Evolutionary conservation across 768 basidiomycete species (phyloP), one percentile per base, ranked within the genome.

Genomic region (Fistulinella prunicolor): DNA sequence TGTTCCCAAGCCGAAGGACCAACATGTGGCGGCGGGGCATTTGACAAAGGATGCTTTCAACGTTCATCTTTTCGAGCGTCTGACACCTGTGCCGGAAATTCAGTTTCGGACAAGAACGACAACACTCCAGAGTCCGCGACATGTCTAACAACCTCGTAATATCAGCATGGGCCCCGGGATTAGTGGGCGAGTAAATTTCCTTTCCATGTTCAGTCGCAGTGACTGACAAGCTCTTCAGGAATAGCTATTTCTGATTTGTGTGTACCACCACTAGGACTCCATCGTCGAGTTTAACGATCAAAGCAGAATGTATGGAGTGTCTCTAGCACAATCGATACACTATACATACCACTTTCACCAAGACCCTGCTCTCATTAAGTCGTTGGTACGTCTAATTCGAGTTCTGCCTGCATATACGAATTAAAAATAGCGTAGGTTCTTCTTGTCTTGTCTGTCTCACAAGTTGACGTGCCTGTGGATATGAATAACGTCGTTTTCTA

Each of bases 221-320:
- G 36, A 29, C 16, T 35, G 28, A 47, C 30, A 32, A 32, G 6
- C 20, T 4, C 6, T 24, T 4, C 28, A 57, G 56, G 45, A 34
- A 2, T 53, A 0, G 13, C 4, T 16, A 17, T 56, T 19, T 44
- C 54, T 0, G 5, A 26, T 4, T n/a, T 44, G 54, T 57, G 46
- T 7, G 54, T 52, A 20, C 19, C 12, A 20, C 9, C 19, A 20
- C 14, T 9, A 34, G 2, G 12, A 10, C 24, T 26, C 0, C 3
- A 8, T 24, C 9, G 6, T 21, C 6, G 3, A 13, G 35, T 1
- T 32, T 22, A n/a, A 52, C 16, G 13, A 9, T 6, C n/a, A 20
- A 21, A 26, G 30, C 8, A 57, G 56, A n/a, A 17, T 57, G 50
- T 57, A 52, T 3, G 50, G 56, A 1, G 4, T 6, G 3, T 53